Conservation (phyloP, 106 monocot genomes). For the Acorus calamus region DNA sequence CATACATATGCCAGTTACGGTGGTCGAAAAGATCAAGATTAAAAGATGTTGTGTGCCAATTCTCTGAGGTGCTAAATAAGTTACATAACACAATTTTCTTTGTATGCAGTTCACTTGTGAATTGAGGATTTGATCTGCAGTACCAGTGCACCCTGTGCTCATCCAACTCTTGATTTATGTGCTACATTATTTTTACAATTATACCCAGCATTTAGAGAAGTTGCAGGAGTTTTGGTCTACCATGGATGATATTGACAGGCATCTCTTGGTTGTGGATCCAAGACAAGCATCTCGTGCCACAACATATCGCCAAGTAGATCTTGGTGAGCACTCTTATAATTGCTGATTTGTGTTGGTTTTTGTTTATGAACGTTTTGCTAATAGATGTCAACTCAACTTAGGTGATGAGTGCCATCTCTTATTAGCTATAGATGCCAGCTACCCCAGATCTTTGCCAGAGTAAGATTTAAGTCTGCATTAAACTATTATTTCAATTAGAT, state of each 20-base stretch:
- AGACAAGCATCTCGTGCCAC: conserved; percentile 19
- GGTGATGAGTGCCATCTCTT: conserved; percentile 29
- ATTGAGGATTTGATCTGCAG: too few relatives aligned
- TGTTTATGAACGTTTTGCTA: not conserved
- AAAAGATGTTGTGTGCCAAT: conserved; percentile 40
- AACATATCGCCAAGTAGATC: conserved; percentile 18
- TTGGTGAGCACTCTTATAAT: conserved; percentile 16
- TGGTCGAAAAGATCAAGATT: conserved; percentile 51
- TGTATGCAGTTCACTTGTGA: not conserved
- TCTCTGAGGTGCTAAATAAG: conserved; percentile 30
- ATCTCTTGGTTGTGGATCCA: conserved; percentile 20
- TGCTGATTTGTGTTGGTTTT: not conserved
- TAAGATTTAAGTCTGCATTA: conserved; percentile 8
- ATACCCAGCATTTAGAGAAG: conserved; percentile 25
- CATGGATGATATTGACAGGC: conserved; percentile 28
- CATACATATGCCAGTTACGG: conserved; percentile 31
- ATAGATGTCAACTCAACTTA: not conserved
- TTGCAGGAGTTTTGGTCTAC: conserved; percentile 36
- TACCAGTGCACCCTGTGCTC: too few relatives aligned
- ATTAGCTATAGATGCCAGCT: conserved; percentile 15
- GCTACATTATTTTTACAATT: not conserved
- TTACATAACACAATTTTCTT: not conserved
- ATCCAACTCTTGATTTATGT: not conserved
- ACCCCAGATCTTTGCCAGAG: conserved; percentile 35
- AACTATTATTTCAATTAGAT: not conserved